phyloP scores from a whole-genome alignment of 73 alveolate genomes.

The Paraurostyla sp. region DNA sequence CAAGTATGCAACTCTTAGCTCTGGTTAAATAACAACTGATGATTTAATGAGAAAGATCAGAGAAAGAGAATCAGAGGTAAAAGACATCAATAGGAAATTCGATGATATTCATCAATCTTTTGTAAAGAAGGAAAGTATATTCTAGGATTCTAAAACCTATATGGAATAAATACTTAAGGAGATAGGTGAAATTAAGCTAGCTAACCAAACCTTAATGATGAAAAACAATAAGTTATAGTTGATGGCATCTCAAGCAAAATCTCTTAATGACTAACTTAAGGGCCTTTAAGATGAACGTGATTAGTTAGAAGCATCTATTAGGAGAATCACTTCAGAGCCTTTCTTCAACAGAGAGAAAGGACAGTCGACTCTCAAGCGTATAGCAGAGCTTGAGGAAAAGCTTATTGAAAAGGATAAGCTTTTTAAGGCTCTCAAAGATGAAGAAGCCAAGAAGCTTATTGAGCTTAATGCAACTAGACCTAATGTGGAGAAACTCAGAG shows the following conservation, averaged over 20 bases:
- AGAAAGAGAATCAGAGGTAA: slow-evolving; percentile 43
- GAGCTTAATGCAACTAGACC: slow-evolving; percentile 61
- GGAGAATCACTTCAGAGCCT: slow-evolving; percentile 60
- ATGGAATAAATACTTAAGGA: slow-evolving; percentile 54
- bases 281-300: slow-evolving; percentile 68
- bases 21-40: slow-evolving; percentile 18
- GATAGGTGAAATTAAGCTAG: slow-evolving; percentile 17
- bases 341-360: slow-evolving; percentile 77
- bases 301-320: slow-evolving; percentile 37
- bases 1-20: not conserved
- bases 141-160: slow-evolving; percentile 43
- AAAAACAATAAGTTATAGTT: slow-evolving; percentile 26
- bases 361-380: slow-evolving; percentile 20
- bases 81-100: slow-evolving; percentile 32
- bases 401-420: slow-evolving; percentile 39
- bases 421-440: slow-evolving; percentile 56
- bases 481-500: slow-evolving; percentile 57
- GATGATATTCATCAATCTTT: slow-evolving; percentile 47
- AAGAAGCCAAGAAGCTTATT: slow-evolving; percentile 34
- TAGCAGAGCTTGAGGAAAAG: slow-evolving; percentile 54
- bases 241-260: not conserved
- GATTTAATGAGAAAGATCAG: slow-evolving; percentile 44
- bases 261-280: slow-evolving; percentile 8
- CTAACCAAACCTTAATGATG: slow-evolving; percentile 13
- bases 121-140: slow-evolving; percentile 6